Evolutionary conservation across 441 rosid species (phyloP).

Genomic region (Viola pubescens): DNA sequence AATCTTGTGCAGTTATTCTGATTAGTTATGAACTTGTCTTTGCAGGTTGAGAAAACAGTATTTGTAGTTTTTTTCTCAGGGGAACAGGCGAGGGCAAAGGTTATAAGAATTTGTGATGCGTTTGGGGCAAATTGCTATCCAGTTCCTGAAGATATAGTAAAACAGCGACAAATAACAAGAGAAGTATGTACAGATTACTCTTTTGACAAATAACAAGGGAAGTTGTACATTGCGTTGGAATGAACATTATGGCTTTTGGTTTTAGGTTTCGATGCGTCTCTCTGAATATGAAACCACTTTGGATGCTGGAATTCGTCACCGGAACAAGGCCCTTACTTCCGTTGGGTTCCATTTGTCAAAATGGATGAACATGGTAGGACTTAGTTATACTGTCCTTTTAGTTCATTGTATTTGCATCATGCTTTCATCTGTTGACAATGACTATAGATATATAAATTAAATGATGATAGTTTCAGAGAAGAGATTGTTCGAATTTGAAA

Average conservation of each 20-base stretch:
- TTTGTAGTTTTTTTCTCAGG: slow-evolving; percentile 93
- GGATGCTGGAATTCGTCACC: slow-evolving; percentile 81
- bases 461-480: too few species aligned
- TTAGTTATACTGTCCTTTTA: slow-evolving; percentile 1
- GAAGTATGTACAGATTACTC: slow-evolving; percentile 45
- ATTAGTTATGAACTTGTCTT: slow-evolving; percentile 13
- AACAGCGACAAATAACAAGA: slow-evolving; percentile 80
- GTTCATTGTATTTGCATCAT: slow-evolving; percentile 1
- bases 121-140: slow-evolving; percentile 96
- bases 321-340: slow-evolving; percentile 65
- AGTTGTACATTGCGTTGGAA: background rate
- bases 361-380: slow-evolving; percentile 78
- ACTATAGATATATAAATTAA: too few species aligned
- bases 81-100: slow-evolving; percentile 86
- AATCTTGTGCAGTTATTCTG: slow-evolving; percentile 14
- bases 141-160: slow-evolving; percentile 75
- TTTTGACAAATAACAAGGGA: too few species aligned
- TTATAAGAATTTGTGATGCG: slow-evolving; percentile 87
- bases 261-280: slow-evolving; percentile 77
- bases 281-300: slow-evolving; percentile 94
- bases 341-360: slow-evolving; percentile 62
- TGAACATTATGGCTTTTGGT: slow-evolving; percentile 27
- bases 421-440: background rate
- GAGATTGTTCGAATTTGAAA: too few species aligned
- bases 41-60: slow-evolving; percentile 78